phyloP scores from a whole-genome alignment of 148 eudicot species.

The Vaccinium darrowii region DNA sequence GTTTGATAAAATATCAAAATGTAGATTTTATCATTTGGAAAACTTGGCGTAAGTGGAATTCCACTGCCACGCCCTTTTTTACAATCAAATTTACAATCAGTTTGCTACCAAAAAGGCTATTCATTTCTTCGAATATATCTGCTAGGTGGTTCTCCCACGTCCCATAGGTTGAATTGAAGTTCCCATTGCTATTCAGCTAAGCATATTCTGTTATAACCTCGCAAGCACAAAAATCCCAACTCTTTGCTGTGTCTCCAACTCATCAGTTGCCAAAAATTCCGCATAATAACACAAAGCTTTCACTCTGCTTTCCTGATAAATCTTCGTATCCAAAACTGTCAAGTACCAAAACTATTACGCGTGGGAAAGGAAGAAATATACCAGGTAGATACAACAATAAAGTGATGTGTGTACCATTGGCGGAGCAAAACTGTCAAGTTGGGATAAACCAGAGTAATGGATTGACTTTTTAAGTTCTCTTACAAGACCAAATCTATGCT shows the following conservation, averaged over 20 bases:
- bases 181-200: slow-evolving; percentile 27
- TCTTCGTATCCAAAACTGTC: slow-evolving; percentile 11
- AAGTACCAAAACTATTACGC: not conserved
- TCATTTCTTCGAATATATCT: too few species aligned
- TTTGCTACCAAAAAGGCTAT: too few species aligned
- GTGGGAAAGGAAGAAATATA: not conserved
- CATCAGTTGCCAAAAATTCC: slow-evolving; percentile 31
- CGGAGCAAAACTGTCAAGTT: not conserved
- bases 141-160: slow-evolving; percentile 32
- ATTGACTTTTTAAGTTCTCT: not conserved
- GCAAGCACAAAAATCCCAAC: slow-evolving; percentile 49
- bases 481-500: not conserved
- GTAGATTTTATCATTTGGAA: too few species aligned
- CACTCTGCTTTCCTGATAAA: slow-evolving; percentile 28
- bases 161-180: slow-evolving; percentile 39
- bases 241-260: slow-evolving; percentile 37
- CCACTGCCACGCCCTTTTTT: too few species aligned
- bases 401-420: not conserved
- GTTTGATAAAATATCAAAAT: too few species aligned
- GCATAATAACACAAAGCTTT: slow-evolving; percentile 25
- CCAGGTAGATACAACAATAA: not conserved
- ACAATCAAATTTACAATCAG: too few species aligned
- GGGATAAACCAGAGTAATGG: not conserved
- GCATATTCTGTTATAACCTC: slow-evolving; percentile 35
- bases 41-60: not conserved